phyloP scores from a whole-genome alignment of 169 alveolate species.

The Theileria parva region DNA sequence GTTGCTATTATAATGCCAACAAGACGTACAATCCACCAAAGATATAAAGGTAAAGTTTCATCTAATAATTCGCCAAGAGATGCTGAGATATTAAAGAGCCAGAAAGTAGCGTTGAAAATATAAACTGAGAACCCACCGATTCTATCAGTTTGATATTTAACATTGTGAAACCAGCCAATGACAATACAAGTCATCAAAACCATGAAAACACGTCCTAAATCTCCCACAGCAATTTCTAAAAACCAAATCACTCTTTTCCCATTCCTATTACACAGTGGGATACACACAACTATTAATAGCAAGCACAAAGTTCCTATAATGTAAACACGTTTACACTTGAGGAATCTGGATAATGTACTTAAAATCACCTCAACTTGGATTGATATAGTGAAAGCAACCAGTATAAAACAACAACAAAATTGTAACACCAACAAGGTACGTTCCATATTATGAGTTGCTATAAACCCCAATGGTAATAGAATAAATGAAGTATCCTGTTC shows the following conservation, averaged over 20 bases:
- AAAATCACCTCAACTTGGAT: slow-evolving; percentile 75
- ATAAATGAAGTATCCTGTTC: slow-evolving; percentile 60
- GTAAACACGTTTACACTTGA: slow-evolving; percentile 26
- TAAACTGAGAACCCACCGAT: slow-evolving; percentile 43
- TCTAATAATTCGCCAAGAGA: slow-evolving; percentile 45
- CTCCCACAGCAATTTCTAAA: slow-evolving; percentile 73
- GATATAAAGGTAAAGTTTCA: slow-evolving; percentile 28
- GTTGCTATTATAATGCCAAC: slow-evolving; percentile 37
- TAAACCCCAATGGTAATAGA: slow-evolving; percentile 60
- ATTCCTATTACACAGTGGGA: slow-evolving; percentile 43
- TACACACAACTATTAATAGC: slow-evolving; percentile 47
- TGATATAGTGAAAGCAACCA: slow-evolving; percentile 69
- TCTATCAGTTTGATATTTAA: slow-evolving; percentile 31
- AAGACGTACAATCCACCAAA: slow-evolving; percentile 54
- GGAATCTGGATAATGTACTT: slow-evolving; percentile 50
- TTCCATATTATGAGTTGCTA: slow-evolving; percentile 54
- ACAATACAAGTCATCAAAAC: slow-evolving; percentile 62
- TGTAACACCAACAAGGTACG: slow-evolving; percentile 71
- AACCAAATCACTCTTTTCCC: slow-evolving; percentile 74
- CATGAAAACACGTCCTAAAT: slow-evolving; percentile 70
- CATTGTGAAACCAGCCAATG: slow-evolving; percentile 62
- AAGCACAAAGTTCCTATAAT: slow-evolving; percentile 36
- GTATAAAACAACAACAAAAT: slow-evolving; percentile 71
- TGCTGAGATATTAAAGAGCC: slow-evolving; percentile 46
- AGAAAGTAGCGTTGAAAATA: slow-evolving; percentile 47